These are phyloP conservation scores for Monosporascus cannonballus DNA, from an alignment of 2,329 filamentous ascomycete genomes.

Conservation along the genomic window DNA sequence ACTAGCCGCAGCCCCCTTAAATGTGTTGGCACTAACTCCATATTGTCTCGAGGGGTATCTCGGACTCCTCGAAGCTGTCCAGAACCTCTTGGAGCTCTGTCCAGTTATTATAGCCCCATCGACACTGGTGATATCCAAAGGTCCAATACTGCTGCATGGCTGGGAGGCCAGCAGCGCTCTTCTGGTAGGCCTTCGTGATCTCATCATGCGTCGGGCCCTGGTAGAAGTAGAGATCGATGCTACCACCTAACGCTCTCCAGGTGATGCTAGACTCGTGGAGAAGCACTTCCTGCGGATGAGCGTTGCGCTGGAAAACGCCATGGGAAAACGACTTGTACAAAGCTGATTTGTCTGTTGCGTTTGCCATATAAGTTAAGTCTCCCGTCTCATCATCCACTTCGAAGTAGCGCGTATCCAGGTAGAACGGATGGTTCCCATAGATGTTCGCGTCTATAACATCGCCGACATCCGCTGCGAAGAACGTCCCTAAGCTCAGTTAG, in stretches of 20 bases:
- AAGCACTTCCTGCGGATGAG: conserved; percentile 69
- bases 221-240: conserved; percentile 74
- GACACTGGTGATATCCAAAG: conserved; percentile 77
- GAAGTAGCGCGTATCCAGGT: conserved; percentile 74
- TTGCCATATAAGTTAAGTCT: conserved; percentile 45
- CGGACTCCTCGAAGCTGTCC: conserved; percentile 55
- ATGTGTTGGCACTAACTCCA: conserved; percentile 41
- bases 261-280: conserved; percentile 59
- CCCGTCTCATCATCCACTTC: conserved; percentile 42
- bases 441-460: conserved; percentile 62
- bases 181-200: conserved; percentile 66
- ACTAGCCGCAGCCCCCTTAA: conserved; percentile 21
- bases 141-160: conserved; percentile 78
- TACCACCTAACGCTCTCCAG: conserved; percentile 70
- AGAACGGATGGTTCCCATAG: conserved; percentile 73
- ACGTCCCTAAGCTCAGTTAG: conserved; percentile 26
- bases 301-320: conserved; percentile 71
- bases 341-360: conserved; percentile 44
- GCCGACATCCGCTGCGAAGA: conserved; percentile 61
- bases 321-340: conserved; percentile 65
- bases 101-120: conserved; percentile 78
- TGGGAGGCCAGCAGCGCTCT: conserved; percentile 61
- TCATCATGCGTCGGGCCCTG: conserved; percentile 63
- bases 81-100: conserved; percentile 60
- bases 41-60: conserved; percentile 67